These are phyloP conservation scores for Apiospora hydei DNA, from an alignment of 2,329 filamentous ascomycete species.

Conservation along the genomic window DNA sequence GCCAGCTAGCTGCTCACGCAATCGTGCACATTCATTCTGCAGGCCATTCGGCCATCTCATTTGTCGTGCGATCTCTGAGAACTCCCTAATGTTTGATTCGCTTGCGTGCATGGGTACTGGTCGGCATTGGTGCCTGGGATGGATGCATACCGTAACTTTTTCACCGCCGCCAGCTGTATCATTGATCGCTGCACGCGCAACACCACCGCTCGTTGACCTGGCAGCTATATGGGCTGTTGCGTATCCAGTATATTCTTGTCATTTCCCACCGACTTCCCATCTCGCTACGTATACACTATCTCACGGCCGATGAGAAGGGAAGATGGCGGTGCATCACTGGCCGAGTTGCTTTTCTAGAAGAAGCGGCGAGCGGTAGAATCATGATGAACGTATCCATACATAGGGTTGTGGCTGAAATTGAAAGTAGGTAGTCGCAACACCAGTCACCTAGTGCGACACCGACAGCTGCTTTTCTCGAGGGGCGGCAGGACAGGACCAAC, in stretches of 20 bases:
- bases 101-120: background rate
- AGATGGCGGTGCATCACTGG: background rate
- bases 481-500: background rate
- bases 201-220: background rate
- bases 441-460: background rate
- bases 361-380: background rate
- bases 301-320: background rate
- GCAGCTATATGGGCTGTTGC: background rate
- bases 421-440: background rate
- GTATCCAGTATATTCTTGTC: too few species aligned
- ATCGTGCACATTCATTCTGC: background rate
- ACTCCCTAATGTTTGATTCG: background rate
- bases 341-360: background rate
- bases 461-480: slow-evolving; percentile 5
- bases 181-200: background rate
- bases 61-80: background rate
- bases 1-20: background rate
- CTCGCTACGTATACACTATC: too few species aligned
- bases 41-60: background rate
- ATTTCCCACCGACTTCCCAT: background rate
- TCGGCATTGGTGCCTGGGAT: background rate
- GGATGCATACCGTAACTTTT: background rate
- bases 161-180: background rate
- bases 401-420: slow-evolving; percentile 3
- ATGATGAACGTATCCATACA: background rate